Conservation (phyloP, 2,329 filamentous ascomycete species). For the Fusarium musae region DNA sequence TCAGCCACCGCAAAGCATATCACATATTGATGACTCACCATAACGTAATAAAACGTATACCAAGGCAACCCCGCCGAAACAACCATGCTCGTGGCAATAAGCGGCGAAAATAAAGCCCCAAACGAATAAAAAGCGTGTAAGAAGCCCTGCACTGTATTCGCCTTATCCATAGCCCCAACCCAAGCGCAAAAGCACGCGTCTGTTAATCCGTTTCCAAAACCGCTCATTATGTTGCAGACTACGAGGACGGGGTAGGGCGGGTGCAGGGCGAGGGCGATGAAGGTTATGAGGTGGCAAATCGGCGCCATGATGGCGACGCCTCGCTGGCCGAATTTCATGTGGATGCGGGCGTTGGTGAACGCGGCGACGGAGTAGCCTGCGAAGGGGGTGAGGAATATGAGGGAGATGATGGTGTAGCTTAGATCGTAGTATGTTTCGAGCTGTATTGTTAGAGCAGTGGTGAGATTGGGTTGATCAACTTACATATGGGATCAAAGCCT, state of each 20-base stretch:
- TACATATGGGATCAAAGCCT: slow-evolving; percentile 44
- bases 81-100: slow-evolving; percentile 75
- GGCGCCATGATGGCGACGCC: slow-evolving; percentile 73
- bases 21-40: slow-evolving; percentile 61
- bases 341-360: slow-evolving; percentile 69
- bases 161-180: slow-evolving; percentile 73
- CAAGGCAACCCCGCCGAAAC: slow-evolving; percentile 68
- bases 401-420: slow-evolving; percentile 68
- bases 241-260: slow-evolving; percentile 74
- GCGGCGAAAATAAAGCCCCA: slow-evolving; percentile 70
- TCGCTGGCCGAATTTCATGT: slow-evolving; percentile 70
- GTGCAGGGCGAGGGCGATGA: slow-evolving; percentile 68
- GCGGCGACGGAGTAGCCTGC: slow-evolving; percentile 71
- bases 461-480: rapidly evolving
- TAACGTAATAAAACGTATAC: slow-evolving; percentile 78
- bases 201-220: slow-evolving; percentile 73
- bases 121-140: slow-evolving; percentile 74
- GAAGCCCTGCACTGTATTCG: slow-evolving; percentile 74
- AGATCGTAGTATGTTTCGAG: slow-evolving; percentile 71
- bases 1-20: background rate
- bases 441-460: slow-evolving; percentile 45
- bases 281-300: slow-evolving; percentile 69
- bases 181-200: slow-evolving; percentile 63
- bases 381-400: slow-evolving; percentile 73
- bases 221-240: slow-evolving; percentile 70